Conservation (phyloP, 345 rosid genomes). For the Angophora floribunda region DNA sequence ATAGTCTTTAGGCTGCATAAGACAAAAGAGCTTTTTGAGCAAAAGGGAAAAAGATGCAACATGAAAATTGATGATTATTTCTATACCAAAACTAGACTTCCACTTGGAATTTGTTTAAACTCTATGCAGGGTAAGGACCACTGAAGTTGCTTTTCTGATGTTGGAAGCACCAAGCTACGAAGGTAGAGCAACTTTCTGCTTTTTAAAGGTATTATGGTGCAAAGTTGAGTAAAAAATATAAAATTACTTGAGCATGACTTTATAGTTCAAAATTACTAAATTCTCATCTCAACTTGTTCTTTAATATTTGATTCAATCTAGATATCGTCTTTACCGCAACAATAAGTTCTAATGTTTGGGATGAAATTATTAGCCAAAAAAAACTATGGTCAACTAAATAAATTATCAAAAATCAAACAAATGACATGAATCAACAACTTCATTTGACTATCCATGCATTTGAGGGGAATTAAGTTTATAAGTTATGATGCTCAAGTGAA, state of each 20-base stretch:
- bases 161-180: background rate
- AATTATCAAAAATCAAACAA: background rate
- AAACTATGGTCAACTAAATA: background rate
- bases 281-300: background rate
- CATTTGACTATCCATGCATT: background rate
- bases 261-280: background rate
- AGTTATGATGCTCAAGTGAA: background rate
- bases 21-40: background rate
- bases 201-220: background rate
- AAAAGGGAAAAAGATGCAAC: background rate
- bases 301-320: background rate
- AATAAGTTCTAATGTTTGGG: background rate
- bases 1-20: background rate
- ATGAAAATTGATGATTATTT: background rate
- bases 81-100: background rate
- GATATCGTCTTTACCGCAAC: background rate
- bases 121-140: background rate
- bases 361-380: background rate
- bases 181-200: background rate
- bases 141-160: background rate
- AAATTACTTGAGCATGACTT: background rate
- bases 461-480: background rate
- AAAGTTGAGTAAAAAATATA: background rate
- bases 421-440: background rate
- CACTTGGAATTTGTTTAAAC: background rate